phyloP scores from a whole-genome alignment of 441 rosid genomes.

The Populus hybrid region DNA sequence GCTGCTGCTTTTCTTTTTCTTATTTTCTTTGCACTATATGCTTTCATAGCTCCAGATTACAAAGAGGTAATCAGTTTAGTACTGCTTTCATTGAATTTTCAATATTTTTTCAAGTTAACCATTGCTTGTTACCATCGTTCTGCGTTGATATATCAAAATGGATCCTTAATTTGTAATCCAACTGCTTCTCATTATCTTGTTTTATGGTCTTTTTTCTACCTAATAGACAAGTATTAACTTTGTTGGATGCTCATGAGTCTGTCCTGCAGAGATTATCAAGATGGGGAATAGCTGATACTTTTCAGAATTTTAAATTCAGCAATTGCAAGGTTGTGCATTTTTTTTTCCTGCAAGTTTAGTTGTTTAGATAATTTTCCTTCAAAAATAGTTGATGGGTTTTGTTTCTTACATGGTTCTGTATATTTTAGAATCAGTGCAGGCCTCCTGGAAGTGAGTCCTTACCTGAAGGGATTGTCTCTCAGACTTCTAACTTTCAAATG shows the following conservation, averaged over 20 bases:
- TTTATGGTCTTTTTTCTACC: not conserved
- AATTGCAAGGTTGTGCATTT: constrained; percentile 42
- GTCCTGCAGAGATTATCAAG: constrained; percentile 38
- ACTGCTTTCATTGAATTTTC: not conserved
- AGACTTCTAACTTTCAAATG: constrained; percentile 55
- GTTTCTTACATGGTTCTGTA: constrained; percentile 22
- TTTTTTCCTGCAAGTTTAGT: not conserved
- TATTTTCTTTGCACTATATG: constrained; percentile 37
- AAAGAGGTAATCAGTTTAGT: constrained; percentile 36
- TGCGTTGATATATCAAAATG: not conserved
- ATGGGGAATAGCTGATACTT: constrained; percentile 33
- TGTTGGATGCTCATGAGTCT: constrained; percentile 14
- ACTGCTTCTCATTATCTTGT: not conserved
- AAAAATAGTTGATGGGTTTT: not conserved
- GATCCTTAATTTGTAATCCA: not conserved
- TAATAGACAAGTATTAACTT: not conserved
- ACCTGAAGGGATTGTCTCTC: constrained; percentile 50
- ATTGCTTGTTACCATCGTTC: not conserved
- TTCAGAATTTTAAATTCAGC: constrained; percentile 20
- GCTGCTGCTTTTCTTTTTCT: constrained; percentile 40
- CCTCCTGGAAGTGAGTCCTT: constrained; percentile 54
- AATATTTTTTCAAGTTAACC: not conserved
- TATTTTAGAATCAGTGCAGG: constrained; percentile 41
- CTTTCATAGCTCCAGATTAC: constrained; percentile 32
- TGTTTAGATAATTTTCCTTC: not conserved